Percentiles rank a stretch among this genome's conserved stretches.
phyloP scores from a whole-genome alignment of 108 stramenopile genomes.

The Parmales sp. region DNA sequence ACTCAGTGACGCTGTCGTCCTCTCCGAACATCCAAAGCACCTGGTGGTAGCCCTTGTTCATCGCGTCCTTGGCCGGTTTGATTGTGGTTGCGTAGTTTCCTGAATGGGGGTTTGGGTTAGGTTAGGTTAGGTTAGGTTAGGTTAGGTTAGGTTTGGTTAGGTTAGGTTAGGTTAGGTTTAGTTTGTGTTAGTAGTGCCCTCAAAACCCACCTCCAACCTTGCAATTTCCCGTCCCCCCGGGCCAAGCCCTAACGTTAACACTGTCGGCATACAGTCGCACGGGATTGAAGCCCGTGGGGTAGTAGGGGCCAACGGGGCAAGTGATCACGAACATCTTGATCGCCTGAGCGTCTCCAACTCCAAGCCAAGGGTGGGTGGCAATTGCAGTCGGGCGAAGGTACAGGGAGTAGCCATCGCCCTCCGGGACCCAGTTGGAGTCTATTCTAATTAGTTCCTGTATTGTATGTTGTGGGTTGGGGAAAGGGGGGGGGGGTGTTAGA shows the following conservation, averaged over 20 bases:
- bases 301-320: conserved; percentile 85
- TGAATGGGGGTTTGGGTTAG: no score
- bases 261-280: conserved; percentile 76
- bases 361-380: conserved; percentile 72
- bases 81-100: conserved; percentile 95
- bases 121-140: no score
- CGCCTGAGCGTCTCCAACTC: conserved; percentile 52
- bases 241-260: conserved; percentile 83
- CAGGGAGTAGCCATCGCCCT: conserved; percentile 88
- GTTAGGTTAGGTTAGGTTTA: no score
- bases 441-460: neutral
- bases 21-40: conserved; percentile 89
- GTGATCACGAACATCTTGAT: conserved; percentile 70
- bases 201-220: no score
- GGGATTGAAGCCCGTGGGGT: conserved; percentile 83
- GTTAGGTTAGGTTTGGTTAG: no score
- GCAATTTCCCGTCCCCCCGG: conserved; percentile 75
- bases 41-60: conserved; percentile 66
- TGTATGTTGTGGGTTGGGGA: no score
- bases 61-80: conserved; percentile 62
- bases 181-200: no score
- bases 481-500: neutral
- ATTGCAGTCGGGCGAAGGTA: conserved; percentile 92
- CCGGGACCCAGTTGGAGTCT: conserved; percentile 83
- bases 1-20: conserved; percentile 78